Conservation (phyloP, 768 basidiomycete species). For the Glaciozyma antarctica region DNA sequence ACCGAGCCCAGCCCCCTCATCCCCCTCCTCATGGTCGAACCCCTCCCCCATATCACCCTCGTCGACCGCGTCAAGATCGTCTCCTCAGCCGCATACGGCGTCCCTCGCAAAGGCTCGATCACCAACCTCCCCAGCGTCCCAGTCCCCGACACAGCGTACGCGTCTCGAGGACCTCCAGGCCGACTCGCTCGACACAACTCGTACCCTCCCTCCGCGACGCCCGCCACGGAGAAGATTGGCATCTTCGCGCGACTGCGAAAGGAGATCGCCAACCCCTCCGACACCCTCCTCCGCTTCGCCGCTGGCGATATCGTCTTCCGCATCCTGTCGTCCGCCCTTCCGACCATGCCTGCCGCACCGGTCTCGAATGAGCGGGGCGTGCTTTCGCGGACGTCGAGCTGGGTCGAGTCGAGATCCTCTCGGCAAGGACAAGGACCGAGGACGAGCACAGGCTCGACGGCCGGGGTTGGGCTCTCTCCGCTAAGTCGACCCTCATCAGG, state of each 20-base stretch:
- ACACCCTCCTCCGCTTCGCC: neutral
- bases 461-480: neutral
- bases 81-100: neutral
- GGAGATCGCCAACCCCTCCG: neutral
- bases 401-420: neutral
- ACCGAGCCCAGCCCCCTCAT: constrained; percentile 1
- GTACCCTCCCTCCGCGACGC: neutral
- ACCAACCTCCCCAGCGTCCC: neutral
- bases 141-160: neutral
- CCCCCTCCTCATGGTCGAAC: constrained; percentile 4
- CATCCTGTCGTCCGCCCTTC: neutral
- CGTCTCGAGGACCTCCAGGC: neutral
- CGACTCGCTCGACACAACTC: constrained; percentile 2
- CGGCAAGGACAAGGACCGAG: neutral
- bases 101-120: neutral
- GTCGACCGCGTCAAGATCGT: constrained; percentile 5
- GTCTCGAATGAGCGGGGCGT: neutral
- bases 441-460: neutral
- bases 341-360: neutral
- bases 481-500: neutral
- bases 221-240: neutral
- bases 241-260: neutral
- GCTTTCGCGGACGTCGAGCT: constrained; percentile 1
- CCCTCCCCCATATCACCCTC: constrained; percentile 6
- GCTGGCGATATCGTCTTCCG: constrained; percentile 4